phyloP scores from a whole-genome alignment of 306 rosid genomes.

The Medicago lupulina region DNA sequence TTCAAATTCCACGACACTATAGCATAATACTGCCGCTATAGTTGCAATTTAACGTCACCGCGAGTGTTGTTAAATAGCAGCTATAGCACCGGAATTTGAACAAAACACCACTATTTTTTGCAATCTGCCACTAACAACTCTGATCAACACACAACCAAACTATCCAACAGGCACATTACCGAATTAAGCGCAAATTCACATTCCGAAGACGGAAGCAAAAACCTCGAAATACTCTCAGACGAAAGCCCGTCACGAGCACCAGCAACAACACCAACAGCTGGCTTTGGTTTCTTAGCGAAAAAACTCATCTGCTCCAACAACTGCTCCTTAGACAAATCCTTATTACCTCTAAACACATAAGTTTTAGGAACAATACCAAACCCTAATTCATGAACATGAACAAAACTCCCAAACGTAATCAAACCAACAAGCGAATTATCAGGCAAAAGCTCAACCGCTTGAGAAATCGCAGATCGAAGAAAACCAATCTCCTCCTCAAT shows the following conservation, averaged over 20 bases:
- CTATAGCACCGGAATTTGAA: not conserved
- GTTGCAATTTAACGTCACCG: too few relatives aligned
- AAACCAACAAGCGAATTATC: slow-evolving; percentile 88
- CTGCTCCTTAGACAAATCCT: slow-evolving; percentile 82
- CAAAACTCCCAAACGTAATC: slow-evolving; percentile 78
- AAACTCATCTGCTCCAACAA: slow-evolving; percentile 88
- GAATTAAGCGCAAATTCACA: slow-evolving; percentile 87
- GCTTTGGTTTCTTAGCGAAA: slow-evolving; percentile 77
- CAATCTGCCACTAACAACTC: not conserved
- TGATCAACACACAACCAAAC: not conserved
- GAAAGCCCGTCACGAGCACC: slow-evolving; percentile 92
- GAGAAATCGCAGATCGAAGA: slow-evolving; percentile 72
- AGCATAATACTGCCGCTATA: too few relatives aligned
- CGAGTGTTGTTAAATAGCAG: not conserved
- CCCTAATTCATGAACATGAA: slow-evolving; percentile 91
- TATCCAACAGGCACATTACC: slow-evolving; percentile 62
- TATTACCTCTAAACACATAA: slow-evolving; percentile 78
- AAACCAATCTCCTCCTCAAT: slow-evolving; percentile 85
- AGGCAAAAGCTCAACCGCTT: slow-evolving; percentile 81
- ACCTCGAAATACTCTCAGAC: slow-evolving; percentile 75
- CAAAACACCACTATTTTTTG: not conserved
- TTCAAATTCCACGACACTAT: too few relatives aligned
- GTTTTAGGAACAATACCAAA: slow-evolving; percentile 75
- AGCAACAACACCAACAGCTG: slow-evolving; percentile 79
- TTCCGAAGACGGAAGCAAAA: slow-evolving; percentile 76